phyloP scores from a whole-genome alignment of 441 rosid species.

The Pelargonium fulgidum region DNA sequence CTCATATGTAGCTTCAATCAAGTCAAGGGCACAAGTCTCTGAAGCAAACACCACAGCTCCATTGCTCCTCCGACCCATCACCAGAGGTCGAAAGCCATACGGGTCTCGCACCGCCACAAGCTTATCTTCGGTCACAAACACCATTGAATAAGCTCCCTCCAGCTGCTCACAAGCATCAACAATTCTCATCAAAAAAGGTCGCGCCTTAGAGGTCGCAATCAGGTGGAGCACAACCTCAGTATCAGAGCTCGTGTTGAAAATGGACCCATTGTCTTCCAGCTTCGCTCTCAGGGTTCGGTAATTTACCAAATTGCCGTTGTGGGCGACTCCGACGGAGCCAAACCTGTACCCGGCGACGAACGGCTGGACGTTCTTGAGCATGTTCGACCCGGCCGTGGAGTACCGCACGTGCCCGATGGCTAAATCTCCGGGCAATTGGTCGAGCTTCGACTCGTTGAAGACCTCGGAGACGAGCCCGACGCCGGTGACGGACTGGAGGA shows the following conservation, averaged over 20 bases:
- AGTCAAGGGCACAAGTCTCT: slow-evolving; percentile 81
- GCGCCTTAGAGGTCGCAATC: slow-evolving; percentile 71
- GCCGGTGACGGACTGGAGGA: slow-evolving; percentile 70
- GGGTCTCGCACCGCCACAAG: slow-evolving; percentile 89
- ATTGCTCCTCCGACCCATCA: slow-evolving; percentile 85
- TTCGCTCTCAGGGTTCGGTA: slow-evolving; percentile 45
- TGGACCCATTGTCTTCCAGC: slow-evolving; percentile 71
- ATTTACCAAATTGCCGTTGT: slow-evolving; percentile 75
- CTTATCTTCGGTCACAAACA: slow-evolving; percentile 76
- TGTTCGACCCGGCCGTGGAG: slow-evolving; percentile 77
- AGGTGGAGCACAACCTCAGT: slow-evolving; percentile 85
- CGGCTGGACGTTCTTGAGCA: slow-evolving; percentile 88
- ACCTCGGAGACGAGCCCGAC: slow-evolving; percentile 90
- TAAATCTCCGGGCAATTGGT: slow-evolving; percentile 61
- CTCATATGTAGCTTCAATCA: slow-evolving; percentile 74
- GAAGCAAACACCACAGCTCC: slow-evolving; percentile 83
- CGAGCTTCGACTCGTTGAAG: slow-evolving; percentile 66
- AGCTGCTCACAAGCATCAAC: slow-evolving; percentile 74
- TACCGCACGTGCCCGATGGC: slow-evolving; percentile 87
- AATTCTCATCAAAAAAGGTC: slow-evolving; percentile 64
- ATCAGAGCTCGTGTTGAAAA: slow-evolving; percentile 72
- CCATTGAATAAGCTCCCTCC: slow-evolving; percentile 84
- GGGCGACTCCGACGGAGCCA: slow-evolving; percentile 81
- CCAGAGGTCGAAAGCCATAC: slow-evolving; percentile 72
- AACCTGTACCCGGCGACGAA: slow-evolving; percentile 74